Evolutionary conservation across 2,329 filamentous ascomycete species (phyloP).

Genomic region (Cladosporium oxysporum): DNA sequence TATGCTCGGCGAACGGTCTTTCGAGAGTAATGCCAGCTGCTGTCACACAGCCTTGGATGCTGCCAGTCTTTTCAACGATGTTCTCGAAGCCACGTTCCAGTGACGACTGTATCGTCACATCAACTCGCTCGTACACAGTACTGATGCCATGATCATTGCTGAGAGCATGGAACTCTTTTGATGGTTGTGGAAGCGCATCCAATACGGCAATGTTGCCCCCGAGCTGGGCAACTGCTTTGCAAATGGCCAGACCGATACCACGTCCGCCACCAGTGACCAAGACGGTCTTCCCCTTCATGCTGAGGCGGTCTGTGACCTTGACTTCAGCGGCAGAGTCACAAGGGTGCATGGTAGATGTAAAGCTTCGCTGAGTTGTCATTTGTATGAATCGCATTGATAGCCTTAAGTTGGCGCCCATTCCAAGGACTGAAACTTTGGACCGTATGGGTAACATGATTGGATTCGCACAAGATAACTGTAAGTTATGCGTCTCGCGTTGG

Average conservation of each 20-base stretch:
- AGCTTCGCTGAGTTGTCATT: background rate
- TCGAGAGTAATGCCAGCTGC: slow-evolving; percentile 36
- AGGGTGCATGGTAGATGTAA: background rate
- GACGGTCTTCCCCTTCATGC: slow-evolving; percentile 18
- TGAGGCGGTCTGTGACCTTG: slow-evolving; percentile 20
- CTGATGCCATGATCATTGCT: slow-evolving; percentile 64
- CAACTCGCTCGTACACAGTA: slow-evolving; percentile 37
- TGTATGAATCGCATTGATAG: background rate
- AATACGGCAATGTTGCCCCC: slow-evolving; percentile 58
- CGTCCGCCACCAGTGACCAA: slow-evolving; percentile 21
- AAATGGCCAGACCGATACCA: slow-evolving; percentile 29
- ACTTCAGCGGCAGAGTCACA: background rate
- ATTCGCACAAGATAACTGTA: no score
- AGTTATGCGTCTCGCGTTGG: no score
- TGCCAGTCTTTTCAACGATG: slow-evolving; percentile 28
- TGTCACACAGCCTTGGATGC: slow-evolving; percentile 33
- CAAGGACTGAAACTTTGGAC: no score
- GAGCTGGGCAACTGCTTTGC: slow-evolving; percentile 32
- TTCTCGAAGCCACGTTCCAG: slow-evolving; percentile 30
- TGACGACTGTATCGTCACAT: slow-evolving; percentile 39
- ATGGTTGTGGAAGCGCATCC: slow-evolving; percentile 54
- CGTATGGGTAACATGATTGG: background rate
- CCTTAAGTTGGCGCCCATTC: background rate
- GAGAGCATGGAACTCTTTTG: slow-evolving; percentile 31
- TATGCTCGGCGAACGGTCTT: slow-evolving; percentile 33